Conservation (phyloP, 176 grass and related monocot species). For the Rhynchospora tenuis region DNA sequence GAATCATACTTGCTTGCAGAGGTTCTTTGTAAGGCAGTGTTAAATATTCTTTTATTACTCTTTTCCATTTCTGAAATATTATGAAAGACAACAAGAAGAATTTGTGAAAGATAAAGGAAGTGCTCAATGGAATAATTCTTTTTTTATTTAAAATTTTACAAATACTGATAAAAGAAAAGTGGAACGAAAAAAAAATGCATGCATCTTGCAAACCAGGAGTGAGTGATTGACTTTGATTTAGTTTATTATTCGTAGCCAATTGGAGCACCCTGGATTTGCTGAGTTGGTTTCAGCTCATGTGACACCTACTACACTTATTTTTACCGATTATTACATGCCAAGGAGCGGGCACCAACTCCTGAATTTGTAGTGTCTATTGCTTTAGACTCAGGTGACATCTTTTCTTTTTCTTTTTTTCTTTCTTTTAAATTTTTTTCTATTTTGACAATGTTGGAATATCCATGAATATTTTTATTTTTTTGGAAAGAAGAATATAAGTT, state of each 20-base stretch:
- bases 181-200: background rate
- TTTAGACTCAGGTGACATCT: constrained; percentile 51
- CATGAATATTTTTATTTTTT: background rate
- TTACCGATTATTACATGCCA: constrained; percentile 69
- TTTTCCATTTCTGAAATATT: too few species aligned
- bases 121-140: background rate
- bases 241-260: constrained; percentile 44
- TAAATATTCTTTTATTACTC: too few species aligned
- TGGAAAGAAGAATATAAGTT: constrained; percentile 11
- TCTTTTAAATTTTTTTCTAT: background rate
- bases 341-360: constrained; percentile 67
- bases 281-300: constrained; percentile 77
- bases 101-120: background rate
- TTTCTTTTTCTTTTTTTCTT: background rate
- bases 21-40: too few species aligned
- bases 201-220: background rate
- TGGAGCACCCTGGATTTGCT: constrained; percentile 72
- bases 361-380: constrained; percentile 61
- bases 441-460: background rate
- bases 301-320: constrained; percentile 74
- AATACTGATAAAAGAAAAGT: background rate
- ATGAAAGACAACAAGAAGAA: too few species aligned
- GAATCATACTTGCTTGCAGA: too few species aligned
- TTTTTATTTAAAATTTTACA: background rate
- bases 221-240: background rate